Evolutionary conservation across 768 basidiomycete species (phyloP).

Genomic region (Phylloporus sp.): DNA sequence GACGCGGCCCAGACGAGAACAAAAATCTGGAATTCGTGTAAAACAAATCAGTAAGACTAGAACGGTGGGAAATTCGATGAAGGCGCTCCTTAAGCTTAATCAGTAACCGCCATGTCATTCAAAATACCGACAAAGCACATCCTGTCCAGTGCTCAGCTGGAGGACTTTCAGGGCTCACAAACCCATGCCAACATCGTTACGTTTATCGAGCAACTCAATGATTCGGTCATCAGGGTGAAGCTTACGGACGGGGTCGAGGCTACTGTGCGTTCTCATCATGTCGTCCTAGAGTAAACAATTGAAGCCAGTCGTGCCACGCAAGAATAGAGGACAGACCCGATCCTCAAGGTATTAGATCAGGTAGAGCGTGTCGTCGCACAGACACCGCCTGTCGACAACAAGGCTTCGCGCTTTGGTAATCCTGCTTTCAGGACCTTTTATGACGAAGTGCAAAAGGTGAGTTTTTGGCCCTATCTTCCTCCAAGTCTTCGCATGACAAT

Average conservation of each 20-base stretch:
- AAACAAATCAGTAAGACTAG: no score
- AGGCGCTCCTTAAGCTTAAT: not conserved
- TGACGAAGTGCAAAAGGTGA: slow-evolving; percentile 71
- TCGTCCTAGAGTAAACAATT: not conserved
- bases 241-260: slow-evolving; percentile 63
- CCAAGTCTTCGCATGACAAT: not conserved
- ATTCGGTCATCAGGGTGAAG: slow-evolving; percentile 70
- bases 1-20: no score
- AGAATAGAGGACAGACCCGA: slow-evolving; percentile 55
- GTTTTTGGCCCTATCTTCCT: slow-evolving; percentile 5
- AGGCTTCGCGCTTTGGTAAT: slow-evolving; percentile 92
- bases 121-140: slow-evolving; percentile 66
- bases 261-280: slow-evolving; percentile 44
- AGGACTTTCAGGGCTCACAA: slow-evolving; percentile 72
- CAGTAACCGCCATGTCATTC: slow-evolving; percentile 35
- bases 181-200: slow-evolving; percentile 64
- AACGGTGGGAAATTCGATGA: no score
- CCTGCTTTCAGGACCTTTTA: slow-evolving; percentile 94
- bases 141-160: slow-evolving; percentile 70
- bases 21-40: no score
- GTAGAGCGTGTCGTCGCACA: slow-evolving; percentile 63
- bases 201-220: slow-evolving; percentile 75
- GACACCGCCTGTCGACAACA: slow-evolving; percentile 86
- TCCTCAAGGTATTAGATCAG: slow-evolving; percentile 60
- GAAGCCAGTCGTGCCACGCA: slow-evolving; percentile 3